Evolutionary conservation across 352 stramenopile genomes (phyloP), one percentile per base, ranked within the genome.

Genomic region (Phytophthora pseudosyringae): DNA sequence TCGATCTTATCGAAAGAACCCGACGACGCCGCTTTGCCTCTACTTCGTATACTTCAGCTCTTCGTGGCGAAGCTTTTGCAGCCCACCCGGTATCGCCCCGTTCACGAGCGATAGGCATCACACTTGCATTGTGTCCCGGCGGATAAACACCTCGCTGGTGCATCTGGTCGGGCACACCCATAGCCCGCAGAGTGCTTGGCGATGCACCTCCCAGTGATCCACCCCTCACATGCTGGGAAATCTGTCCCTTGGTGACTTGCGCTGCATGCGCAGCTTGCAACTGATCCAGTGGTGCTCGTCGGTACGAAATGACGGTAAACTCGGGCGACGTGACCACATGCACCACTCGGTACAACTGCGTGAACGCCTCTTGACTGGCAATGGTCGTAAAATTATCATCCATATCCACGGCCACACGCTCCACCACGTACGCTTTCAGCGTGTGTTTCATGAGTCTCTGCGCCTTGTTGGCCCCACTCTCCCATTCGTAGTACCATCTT

Each of bases 301-400:
- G 71, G 43, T 89, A 91, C n/a, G 82, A 91, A 44, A 91, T 88
- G 55, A 91, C 78, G 0, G 80, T 89, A 39, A 91, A 89, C 48
- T 89, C 77, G 5, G 82, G 78, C 5, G 80, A 91, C 13, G 67
- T 39, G 49, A 89, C 64, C 9, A 88, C 64, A 8, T 81, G 66
- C 15, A 83, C 38, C 13, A 90, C 71, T 28, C 74, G 73, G 33
- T 84, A 83, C n/a, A 86, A 40, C 10, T 80, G 65, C 9, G 39
- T 69, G 33, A 50, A 60, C 3, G 63, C 62, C 8, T 67, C 31
- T 8, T 16, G 54, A 41, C 49, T 70, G 5, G 48, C 39, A 15
- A 67, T 56, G 1, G 64, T 48, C 0, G 64, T 75, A 26, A 83
- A 69, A 26, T 73, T 78, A 32, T 67, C 65, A 45, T 75, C 54